A percentile compares a stretch with the other conserved stretches of the same genome.
Evolutionary conservation across 1,139 yeast species (phyloP).

Genomic region (Scheffersomyces insectosa): DNA sequence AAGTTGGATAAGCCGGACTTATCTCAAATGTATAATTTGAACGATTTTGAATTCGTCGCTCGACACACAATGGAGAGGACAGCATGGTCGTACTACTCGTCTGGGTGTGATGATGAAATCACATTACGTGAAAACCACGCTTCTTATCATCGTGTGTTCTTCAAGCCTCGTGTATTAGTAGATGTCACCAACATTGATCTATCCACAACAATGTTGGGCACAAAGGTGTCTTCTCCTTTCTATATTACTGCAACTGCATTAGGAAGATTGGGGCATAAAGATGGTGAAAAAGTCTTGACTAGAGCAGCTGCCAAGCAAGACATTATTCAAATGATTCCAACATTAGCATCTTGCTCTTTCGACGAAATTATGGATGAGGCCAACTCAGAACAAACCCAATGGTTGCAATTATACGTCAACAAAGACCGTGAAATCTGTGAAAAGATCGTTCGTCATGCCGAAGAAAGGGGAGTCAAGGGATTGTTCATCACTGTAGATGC

Average conservation of each 20-base stretch:
- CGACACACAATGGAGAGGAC: constrained; percentile 69
- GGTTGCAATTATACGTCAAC: constrained; percentile 91
- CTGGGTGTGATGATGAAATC: constrained; percentile 92
- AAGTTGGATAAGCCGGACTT: constrained; percentile 56
- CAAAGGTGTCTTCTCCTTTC: constrained; percentile 53
- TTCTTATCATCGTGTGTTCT: constrained; percentile 83
- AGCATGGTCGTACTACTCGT: constrained; percentile 91
- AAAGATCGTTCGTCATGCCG: constrained; percentile 68
- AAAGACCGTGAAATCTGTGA: constrained; percentile 60
- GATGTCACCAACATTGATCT: constrained; percentile 55
- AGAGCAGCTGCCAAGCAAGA: constrained; percentile 69
- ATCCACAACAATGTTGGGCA: constrained; percentile 43
- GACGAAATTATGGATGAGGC: constrained; percentile 68
- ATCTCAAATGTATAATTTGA: constrained; percentile 65
- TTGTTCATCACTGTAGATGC: constrained; percentile 91
- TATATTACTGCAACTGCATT: constrained; percentile 81
- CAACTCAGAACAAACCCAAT: constrained; percentile 58
- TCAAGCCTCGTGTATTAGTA: constrained; percentile 77
- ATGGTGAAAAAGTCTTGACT: constrained; percentile 78
- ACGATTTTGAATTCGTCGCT: constrained; percentile 85
- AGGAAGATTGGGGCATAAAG: constrained; percentile 74
- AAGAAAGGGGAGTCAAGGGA: constrained; percentile 72
- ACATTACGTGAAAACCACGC: constrained; percentile 85
- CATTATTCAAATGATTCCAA: constrained; percentile 79
- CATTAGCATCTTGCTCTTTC: constrained; percentile 72